A percentile compares a stretch with the other conserved stretches of the same genome.
phyloP scores from a whole-genome alignment of 2,329 filamentous ascomycete genomes.

The Trichoderma arundinaceum region DNA sequence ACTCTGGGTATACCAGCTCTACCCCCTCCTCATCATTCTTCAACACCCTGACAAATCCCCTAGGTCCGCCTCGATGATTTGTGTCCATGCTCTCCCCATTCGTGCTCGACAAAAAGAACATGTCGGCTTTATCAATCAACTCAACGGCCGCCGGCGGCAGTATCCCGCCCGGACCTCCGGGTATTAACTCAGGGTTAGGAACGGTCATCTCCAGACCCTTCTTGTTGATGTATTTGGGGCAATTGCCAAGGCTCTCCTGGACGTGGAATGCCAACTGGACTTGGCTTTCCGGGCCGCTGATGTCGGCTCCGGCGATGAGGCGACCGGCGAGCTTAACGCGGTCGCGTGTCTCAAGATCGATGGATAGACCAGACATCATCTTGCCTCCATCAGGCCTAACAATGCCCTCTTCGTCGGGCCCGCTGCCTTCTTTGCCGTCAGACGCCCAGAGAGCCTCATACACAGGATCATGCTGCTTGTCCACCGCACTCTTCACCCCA shows the following conservation, averaged over 20 bases:
- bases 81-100: constrained; percentile 77
- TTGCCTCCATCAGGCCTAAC: constrained; percentile 46
- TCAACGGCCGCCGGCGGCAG: constrained; percentile 61
- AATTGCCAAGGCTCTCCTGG: constrained; percentile 78
- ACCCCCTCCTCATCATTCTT: constrained; percentile 56
- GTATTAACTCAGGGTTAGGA: constrained; percentile 57
- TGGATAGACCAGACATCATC: constrained; percentile 59
- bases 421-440: neutral
- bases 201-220: constrained; percentile 62
- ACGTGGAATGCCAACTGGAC: constrained; percentile 69
- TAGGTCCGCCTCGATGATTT: constrained; percentile 77
- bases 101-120: constrained; percentile 78
- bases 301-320: constrained; percentile 68
- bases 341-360: constrained; percentile 59
- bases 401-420: neutral
- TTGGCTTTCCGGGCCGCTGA: constrained; percentile 42
- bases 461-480: constrained; percentile 71
- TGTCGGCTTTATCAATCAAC: constrained; percentile 68
- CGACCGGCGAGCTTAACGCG: constrained; percentile 75
- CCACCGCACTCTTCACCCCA: constrained; percentile 66
- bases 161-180: constrained; percentile 42
- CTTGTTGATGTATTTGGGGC: constrained; percentile 84
- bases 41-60: constrained; percentile 74
- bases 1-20: constrained; percentile 78
- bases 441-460: constrained; percentile 61